Percentiles rank a stretch among this genome's conserved stretches.
Evolutionary conservation across 257 asterid species (phyloP).

Genomic region (Solanum microdontum): DNA sequence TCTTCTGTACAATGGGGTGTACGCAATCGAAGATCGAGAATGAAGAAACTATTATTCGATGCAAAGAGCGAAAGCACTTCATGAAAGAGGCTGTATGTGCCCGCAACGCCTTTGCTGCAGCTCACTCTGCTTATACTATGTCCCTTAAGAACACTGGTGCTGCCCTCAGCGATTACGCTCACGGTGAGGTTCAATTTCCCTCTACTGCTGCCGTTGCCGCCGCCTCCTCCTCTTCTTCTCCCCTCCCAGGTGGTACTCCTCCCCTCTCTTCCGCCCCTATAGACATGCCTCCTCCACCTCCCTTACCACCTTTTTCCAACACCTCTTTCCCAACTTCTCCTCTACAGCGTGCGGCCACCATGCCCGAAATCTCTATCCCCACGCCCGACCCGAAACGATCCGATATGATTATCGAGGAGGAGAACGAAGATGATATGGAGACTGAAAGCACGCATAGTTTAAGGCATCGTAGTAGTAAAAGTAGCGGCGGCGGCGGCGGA

Average conservation of each 20-base stretch:
- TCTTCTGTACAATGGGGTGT: slow-evolving; percentile 53
- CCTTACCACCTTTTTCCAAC: slow-evolving; percentile 66
- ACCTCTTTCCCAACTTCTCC: slow-evolving; percentile 40
- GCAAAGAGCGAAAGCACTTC: slow-evolving; percentile 68
- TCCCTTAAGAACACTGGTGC: slow-evolving; percentile 88
- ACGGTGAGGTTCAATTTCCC: slow-evolving; percentile 57
- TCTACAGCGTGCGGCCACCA: slow-evolving; percentile 72
- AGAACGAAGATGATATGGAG: slow-evolving; percentile 51
- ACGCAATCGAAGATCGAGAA: slow-evolving; percentile 85
- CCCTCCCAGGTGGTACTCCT: slow-evolving; percentile 19
- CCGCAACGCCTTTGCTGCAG: slow-evolving; percentile 90
- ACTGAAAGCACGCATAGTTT: slow-evolving; percentile 39
- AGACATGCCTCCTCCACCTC: slow-evolving; percentile 43
- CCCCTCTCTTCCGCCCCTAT: slow-evolving; percentile 34
- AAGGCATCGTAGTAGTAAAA: slow-evolving; percentile 41
- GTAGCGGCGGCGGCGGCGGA: slow-evolving; percentile 24
- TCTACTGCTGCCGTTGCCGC: slow-evolving; percentile 5
- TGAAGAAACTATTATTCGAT: slow-evolving; percentile 78
- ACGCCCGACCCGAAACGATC: slow-evolving; percentile 27
- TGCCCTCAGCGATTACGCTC: slow-evolving; percentile 82
- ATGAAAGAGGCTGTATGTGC: slow-evolving; percentile 80
- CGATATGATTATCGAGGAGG: slow-evolving; percentile 69
- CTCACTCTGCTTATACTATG: slow-evolving; percentile 78
- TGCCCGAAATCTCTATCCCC: slow-evolving; percentile 67
- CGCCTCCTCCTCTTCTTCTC: slow-evolving; percentile 7